phyloP scores from a whole-genome alignment of 345 rosid species.

The Ceriops decandra region DNA sequence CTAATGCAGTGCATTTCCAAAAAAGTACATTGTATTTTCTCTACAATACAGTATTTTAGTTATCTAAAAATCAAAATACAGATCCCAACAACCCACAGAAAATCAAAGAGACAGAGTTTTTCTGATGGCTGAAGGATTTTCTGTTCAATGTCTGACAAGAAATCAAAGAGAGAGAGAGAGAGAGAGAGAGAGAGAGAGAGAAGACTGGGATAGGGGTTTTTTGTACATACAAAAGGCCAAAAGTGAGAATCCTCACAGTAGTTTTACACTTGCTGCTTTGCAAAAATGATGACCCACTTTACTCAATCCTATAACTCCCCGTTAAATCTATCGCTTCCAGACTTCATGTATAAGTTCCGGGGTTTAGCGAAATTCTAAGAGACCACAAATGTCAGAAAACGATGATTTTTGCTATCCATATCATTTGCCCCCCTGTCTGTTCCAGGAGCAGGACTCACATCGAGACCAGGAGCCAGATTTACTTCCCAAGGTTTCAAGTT shows the following conservation, averaged over 20 bases:
- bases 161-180: conserved; percentile 21
- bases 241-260: conserved; percentile 39
- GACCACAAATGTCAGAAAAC: conserved; percentile 21
- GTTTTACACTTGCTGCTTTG: background rate
- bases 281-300: conserved; percentile 21
- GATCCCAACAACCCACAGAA: conserved; percentile 48
- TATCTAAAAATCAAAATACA: conserved; percentile 19
- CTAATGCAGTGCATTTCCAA: no score
- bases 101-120: conserved; percentile 35
- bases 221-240: conserved; percentile 20
- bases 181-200: conserved; percentile 15
- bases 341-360: conserved; percentile 22
- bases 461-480: conserved; percentile 16
- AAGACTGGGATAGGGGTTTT: background rate
- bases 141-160: conserved; percentile 39
- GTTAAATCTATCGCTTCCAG: conserved; percentile 18
- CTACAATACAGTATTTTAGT: no score
- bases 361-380: background rate
- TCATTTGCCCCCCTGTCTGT: conserved; percentile 23
- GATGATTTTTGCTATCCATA: conserved; percentile 28
- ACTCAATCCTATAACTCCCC: conserved; percentile 40
- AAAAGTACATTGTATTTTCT: no score
- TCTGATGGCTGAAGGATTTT: conserved; percentile 37
- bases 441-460: conserved; percentile 25
- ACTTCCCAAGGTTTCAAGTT: conserved; percentile 23